Base-by-base conservation (phyloP, 2,329 filamentous ascomycete species). In the Berkeleyomyces rouxiae region DNA sequence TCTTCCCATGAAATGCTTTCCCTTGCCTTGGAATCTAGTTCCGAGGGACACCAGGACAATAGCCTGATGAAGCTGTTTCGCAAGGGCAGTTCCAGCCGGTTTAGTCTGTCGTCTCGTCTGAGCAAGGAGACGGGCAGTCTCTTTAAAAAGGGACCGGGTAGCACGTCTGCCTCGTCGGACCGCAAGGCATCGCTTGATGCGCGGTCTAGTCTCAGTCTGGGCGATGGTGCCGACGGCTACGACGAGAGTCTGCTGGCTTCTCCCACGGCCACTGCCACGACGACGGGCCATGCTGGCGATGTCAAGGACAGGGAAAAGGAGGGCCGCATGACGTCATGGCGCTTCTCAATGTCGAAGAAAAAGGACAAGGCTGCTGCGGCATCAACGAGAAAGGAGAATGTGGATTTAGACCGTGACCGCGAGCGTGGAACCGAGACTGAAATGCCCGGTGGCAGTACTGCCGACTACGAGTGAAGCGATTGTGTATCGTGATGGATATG, bases 1-100 rank as follows among this genome's bases (percentile, higher is more conserved):
- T 31, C 49, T 69, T 83, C 81, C 2, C 78, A 77, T 58, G 81
- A 84, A 65, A 83, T 82, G 13, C 71, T 83, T 42, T 76, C 74
- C 23, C 71, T 83, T 43, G 76, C 74, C 31, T 72, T 85, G 11
- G 83, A 85, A 65, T 66, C 73, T 16, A 72, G 70, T n/a, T 69
- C 72, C 2, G 73, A 72, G 42, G 65, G 71, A 39, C 81, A 79
- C 68, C 75, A 82, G 63, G 73, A 77, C 66, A 80, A 83, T 61
- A 81, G 49, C 23, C 74, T 84, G 67, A 75, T 78, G 69, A 81
- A 84, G 70, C 75, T 86, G 58, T 79, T 86, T 63, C 80, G 83
- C 40, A 86, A 86, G 72, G 81, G 82, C 59, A 84, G 81, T 70
- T 82, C 82, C 5, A 78, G 81, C 71, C 85, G 85, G 72, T 85